Percentiles rank a stretch among this genome's conserved stretches.
Evolutionary conservation across 202 grass and related monocot species (phyloP).

Genomic region (Carex arenaria): DNA sequence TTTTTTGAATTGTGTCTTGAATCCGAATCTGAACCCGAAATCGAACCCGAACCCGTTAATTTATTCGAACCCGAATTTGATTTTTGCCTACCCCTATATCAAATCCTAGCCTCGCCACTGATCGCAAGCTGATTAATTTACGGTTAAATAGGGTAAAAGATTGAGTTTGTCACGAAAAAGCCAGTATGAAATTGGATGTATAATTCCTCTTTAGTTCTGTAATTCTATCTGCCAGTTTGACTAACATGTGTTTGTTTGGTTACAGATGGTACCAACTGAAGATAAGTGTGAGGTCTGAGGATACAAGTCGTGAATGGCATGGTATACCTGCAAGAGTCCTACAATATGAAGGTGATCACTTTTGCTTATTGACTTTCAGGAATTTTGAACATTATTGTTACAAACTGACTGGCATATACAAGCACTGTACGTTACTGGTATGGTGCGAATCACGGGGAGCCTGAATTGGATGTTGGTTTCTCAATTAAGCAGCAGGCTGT

Average conservation of each 20-base stretch:
- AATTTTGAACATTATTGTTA: neutral
- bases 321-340: slow-evolving; percentile 72
- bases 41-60: too few relatives aligned
- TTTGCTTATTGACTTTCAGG: neutral
- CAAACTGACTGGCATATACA: neutral
- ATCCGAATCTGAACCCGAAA: too few relatives aligned
- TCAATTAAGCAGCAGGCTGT: neutral
- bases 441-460: neutral
- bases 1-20: too few relatives aligned
- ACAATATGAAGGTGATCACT: slow-evolving; percentile 74
- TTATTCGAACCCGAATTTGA: too few relatives aligned
- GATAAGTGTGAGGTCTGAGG: slow-evolving; percentile 67
- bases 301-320: slow-evolving; percentile 33
- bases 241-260: neutral
- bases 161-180: neutral
- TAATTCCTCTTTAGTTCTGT: neutral
- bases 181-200: neutral
- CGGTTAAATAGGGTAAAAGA: neutral
- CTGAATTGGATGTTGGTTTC: neutral
- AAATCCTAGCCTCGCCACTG: too few relatives aligned
- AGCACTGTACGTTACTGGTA: neutral
- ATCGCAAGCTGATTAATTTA: neutral
- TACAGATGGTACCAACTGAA: slow-evolving; percentile 87
- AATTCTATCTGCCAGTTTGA: neutral
- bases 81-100: too few relatives aligned